Evolutionary conservation across 1,139 yeast genomes (phyloP).

Genomic region (Chernovozyma aurita): DNA sequence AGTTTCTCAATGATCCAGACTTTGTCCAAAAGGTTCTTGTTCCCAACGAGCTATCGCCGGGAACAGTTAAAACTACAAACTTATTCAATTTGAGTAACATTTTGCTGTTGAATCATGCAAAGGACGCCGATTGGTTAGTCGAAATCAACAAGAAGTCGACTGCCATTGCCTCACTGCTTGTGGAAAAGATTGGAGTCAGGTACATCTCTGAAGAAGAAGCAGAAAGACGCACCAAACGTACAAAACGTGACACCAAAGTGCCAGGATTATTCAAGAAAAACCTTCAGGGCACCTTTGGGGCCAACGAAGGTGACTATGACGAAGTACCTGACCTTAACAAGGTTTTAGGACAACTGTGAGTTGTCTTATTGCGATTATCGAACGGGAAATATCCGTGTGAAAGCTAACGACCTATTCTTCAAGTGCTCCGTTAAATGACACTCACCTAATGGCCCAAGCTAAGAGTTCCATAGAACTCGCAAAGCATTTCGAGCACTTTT

Average conservation of each 20-base stretch:
- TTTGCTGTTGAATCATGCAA: constrained; percentile 16
- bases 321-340: constrained; percentile 33
- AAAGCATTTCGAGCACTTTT: no score
- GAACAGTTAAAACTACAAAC: constrained; percentile 8
- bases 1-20: constrained; percentile 20
- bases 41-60: constrained; percentile 5
- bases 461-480: no score
- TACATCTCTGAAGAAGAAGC: constrained; percentile 15
- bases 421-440: no score
- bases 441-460: no score
- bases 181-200: constrained; percentile 15
- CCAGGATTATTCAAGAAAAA: constrained; percentile 11
- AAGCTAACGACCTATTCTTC: no score
- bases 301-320: constrained; percentile 25
- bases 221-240: constrained; percentile 14
- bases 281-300: constrained; percentile 22
- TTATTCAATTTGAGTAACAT: constrained; percentile 30
- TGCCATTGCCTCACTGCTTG: constrained; percentile 15
- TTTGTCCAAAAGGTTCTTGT: constrained; percentile 27
- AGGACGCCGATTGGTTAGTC: constrained; percentile 16
- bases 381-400: no score
- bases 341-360: not conserved
- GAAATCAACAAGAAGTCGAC: constrained; percentile 11
- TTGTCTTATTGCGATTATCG: no score
- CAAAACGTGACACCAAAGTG: constrained; percentile 10